A percentile compares a stretch with the other conserved stretches of the same genome.
Conservation (phyloP, 2,329 filamentous ascomycete species). For the Colletotrichum orbiculare region DNA sequence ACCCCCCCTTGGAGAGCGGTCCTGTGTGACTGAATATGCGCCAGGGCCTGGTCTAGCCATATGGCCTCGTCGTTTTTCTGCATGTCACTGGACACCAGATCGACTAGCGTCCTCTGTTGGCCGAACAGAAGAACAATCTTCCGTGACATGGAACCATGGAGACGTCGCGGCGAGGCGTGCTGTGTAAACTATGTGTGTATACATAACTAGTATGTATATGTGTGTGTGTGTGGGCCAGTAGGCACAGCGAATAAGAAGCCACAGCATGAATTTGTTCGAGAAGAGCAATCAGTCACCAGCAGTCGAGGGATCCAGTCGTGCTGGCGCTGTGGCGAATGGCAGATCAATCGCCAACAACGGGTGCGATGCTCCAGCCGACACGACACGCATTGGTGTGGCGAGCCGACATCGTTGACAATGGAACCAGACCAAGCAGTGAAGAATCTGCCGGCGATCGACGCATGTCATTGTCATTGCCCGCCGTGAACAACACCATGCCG, state of each 20-base stretch:
- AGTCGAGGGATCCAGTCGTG: slow-evolving; percentile 15
- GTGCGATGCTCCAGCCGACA: slow-evolving; percentile 7
- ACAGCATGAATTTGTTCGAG: slow-evolving; percentile 13
- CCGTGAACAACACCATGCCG: not conserved
- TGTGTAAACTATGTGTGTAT: too few species aligned
- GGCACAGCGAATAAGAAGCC: slow-evolving; percentile 3
- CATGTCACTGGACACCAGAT: not conserved
- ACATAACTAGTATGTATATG: not conserved
- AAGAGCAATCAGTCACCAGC: not conserved
- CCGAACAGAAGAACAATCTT: slow-evolving; percentile 21
- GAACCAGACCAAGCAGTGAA: slow-evolving; percentile 3
- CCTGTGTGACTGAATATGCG: too few species aligned
- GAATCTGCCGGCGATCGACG: slow-evolving; percentile 11
- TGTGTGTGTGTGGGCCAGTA: slow-evolving; percentile 23
- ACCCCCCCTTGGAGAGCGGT: not conserved
- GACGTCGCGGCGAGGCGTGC: not conserved
- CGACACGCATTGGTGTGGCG: slow-evolving; percentile 12
- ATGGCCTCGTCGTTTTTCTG: not conserved
- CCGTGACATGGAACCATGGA: slow-evolving; percentile 27
- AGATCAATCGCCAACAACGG: not conserved
- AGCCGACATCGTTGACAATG: slow-evolving; percentile 8
- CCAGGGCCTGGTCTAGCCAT: too few species aligned
- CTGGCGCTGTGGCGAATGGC: slow-evolving; percentile 18
- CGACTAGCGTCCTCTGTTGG: slow-evolving; percentile 12
- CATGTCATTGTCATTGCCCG: not conserved